Base-by-base conservation (phyloP, 1,284 basidiomycete species). In the Farysia itapuensis region DNA sequence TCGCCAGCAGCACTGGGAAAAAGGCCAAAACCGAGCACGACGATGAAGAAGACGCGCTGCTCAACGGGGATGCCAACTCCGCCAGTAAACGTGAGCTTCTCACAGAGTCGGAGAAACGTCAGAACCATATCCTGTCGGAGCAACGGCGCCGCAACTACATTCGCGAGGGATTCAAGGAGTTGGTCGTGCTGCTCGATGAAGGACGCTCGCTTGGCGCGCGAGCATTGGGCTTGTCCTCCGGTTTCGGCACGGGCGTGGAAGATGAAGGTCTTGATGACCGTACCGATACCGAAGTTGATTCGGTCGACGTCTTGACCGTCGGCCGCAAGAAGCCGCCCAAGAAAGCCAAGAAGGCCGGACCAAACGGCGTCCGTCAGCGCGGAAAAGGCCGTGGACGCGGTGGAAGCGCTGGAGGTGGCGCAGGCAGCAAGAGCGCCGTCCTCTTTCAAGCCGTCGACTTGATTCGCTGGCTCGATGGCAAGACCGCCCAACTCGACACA, bases 401-500 rank as follows among this genome's bases (percentile, higher is more conserved):
- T 12, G 72, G 72, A 6, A 67, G 63, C 33, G 73, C 73, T 7
- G 69, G 70, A 21, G 74, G 72, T 19, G 69, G 69, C 7, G 71
- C 69, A 5, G 74, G 74, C 0, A 63, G 56, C 31, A 75, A 75
- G 47, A 67, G 64, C 28, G 73, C 73, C 0, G 73, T 74, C 12
- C 57, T 75, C 9, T 75, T 75, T 49, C 72, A 75, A 39, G 70
- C 72, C 13, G 70, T 76, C 9, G 74, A 76, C 38, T 44, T 76
- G 32, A 61, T 76, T 26, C 43, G 58, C 21, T 76, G 74, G 74
- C 44, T 76, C 9, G 58, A 74, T 5, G 67, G 49, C 5, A 68
- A 63, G 33, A 73, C 71, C 39, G 48, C 46, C 18, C 47, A 54
- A 16, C 33, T 76, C 6, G 47, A 46, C 15, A 34, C 28, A 15